Conservation (phyloP, 1,284 basidiomycete species). For the Agaricales sp. region DNA sequence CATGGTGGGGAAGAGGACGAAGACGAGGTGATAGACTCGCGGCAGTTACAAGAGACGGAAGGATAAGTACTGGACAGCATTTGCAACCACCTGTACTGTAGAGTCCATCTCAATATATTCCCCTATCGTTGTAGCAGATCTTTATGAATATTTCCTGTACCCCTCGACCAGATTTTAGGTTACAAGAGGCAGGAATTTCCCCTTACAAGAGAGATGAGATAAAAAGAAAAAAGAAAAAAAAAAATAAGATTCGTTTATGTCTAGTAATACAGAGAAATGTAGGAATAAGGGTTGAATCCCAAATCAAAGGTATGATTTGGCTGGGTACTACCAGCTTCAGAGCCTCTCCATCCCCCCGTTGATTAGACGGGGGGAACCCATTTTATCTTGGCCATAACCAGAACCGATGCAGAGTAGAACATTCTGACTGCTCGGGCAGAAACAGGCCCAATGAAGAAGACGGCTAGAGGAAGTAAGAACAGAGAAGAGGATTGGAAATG, state of each 20-base stretch:
- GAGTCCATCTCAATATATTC: too few relatives aligned
- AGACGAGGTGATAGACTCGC: constrained; percentile 38
- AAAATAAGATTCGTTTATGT: too few relatives aligned
- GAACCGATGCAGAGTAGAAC: constrained; percentile 50
- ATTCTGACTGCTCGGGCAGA: constrained; percentile 60
- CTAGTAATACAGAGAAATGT: not conserved
- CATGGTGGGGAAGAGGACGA: constrained; percentile 50
- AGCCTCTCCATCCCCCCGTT: constrained; percentile 35
- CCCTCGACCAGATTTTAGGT: too few relatives aligned
- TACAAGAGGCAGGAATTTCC: too few relatives aligned
- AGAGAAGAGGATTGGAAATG: not conserved
- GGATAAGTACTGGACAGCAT: constrained; percentile 30
- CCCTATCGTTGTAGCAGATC: too few relatives aligned
- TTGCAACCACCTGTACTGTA: too few relatives aligned
- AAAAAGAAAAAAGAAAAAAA: too few relatives aligned
- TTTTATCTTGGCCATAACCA: constrained; percentile 59
- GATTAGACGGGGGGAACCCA: constrained; percentile 32
- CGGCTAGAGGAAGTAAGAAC: not conserved
- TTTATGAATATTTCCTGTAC: too few relatives aligned
- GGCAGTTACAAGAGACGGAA: constrained; percentile 59
- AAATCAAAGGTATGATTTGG: not conserved
- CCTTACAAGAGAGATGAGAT: too few relatives aligned
- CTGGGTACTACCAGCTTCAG: too few relatives aligned
- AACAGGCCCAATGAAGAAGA: constrained; percentile 33
- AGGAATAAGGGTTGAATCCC: not conserved